These are phyloP conservation scores for Eucalyptus dawsonii DNA, from an alignment of 345 rosid genomes.

Conservation along the genomic window DNA sequence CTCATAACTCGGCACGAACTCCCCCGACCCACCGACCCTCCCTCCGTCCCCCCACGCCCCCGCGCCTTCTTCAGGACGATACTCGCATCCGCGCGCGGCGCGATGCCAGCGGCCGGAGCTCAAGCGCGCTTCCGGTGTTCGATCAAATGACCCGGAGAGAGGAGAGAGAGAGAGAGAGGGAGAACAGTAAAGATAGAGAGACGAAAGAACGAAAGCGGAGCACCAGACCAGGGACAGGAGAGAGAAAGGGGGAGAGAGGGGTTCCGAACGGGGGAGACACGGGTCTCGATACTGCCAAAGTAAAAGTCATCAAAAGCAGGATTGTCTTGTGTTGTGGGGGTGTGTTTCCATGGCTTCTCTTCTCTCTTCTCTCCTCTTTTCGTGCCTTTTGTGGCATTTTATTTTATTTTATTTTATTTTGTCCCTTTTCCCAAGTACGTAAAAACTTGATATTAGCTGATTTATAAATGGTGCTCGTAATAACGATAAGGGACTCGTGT, in stretches of 20 bases:
- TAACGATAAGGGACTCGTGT: neutral
- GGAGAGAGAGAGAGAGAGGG: neutral
- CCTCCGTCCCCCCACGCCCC: neutral
- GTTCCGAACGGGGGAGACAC: neutral
- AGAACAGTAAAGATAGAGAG: neutral
- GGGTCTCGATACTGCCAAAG: neutral
- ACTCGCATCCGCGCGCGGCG: neutral
- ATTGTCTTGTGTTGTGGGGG: neutral
- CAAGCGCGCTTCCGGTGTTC: neutral
- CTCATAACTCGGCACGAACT: neutral
- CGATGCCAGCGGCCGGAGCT: neutral
- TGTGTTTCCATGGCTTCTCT: neutral
- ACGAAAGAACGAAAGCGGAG: neutral
- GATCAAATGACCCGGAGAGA: neutral
- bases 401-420: accelerated
- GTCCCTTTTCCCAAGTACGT: neutral
- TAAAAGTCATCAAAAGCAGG: neutral
- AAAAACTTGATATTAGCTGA: neutral
- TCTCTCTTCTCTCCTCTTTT: neutral
- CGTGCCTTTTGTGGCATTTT: neutral
- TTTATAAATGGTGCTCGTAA: neutral
- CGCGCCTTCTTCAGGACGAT: neutral
- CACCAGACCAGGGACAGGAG: neutral
- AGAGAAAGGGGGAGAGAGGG: neutral
- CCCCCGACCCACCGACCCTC: no score